Conservation (phyloP, 1,284 basidiomycete species). For the Boletus mariae region DNA sequence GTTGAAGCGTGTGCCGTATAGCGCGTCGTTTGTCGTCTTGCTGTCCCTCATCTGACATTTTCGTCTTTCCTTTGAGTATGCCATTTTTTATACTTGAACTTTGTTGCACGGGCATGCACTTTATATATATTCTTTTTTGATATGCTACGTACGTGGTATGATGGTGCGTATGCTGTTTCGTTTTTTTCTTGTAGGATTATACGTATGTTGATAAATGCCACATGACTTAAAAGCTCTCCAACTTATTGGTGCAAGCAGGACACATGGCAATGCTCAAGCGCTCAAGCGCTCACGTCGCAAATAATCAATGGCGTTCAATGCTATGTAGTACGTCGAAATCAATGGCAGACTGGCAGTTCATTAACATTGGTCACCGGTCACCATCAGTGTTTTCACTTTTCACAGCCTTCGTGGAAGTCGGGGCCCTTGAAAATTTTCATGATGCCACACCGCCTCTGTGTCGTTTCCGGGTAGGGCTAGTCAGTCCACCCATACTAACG, state of each 20-base stretch:
- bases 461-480: too few species aligned
- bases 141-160: constrained; percentile 16
- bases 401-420: too few species aligned
- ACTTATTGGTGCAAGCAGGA: not conserved
- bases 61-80: not conserved
- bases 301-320: too few species aligned
- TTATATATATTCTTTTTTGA: constrained; percentile 6
- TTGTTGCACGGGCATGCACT: not conserved
- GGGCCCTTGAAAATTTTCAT: too few species aligned
- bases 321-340: too few species aligned
- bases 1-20: not conserved
- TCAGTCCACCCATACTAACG: too few species aligned
- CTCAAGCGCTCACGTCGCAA: too few species aligned
- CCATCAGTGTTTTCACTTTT: too few species aligned
- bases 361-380: too few species aligned
- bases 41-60: not conserved
- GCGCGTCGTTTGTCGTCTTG: not conserved
- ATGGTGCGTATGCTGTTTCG: constrained; percentile 11
- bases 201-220: constrained; percentile 4
- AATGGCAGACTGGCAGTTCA: too few species aligned
- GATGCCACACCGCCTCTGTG: too few species aligned
- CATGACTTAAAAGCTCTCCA: not conserved
- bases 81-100: constrained; percentile 1
- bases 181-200: constrained; percentile 18
- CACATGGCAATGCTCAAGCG: too few species aligned